A percentile compares a stretch with the other conserved stretches of the same genome.
Evolutionary conservation across 2,329 filamentous ascomycete genomes (phyloP).

Genomic region (Pseudocercospora cruenta): DNA sequence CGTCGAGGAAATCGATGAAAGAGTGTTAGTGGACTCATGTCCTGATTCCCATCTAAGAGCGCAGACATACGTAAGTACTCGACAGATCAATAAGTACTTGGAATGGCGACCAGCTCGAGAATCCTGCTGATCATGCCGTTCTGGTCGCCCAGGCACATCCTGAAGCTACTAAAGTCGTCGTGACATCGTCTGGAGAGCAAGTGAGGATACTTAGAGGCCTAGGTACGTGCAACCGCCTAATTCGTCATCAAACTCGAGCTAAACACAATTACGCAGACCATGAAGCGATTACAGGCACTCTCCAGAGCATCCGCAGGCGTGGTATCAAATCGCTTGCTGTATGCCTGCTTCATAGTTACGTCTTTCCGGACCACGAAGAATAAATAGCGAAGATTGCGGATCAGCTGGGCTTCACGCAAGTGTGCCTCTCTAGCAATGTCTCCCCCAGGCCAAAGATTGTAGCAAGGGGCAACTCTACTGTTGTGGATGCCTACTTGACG

Average conservation of each 20-base stretch:
- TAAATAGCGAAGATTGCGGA: slow-evolving; percentile 72
- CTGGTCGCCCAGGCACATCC: too few species aligned
- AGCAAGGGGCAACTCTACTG: slow-evolving; percentile 72
- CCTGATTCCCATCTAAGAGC: too few species aligned
- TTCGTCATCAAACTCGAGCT: too few species aligned
- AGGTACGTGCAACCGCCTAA: too few species aligned
- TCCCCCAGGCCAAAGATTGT: slow-evolving; percentile 83
- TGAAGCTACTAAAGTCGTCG: too few species aligned
- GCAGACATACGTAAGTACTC: too few species aligned
- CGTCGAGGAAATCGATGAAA: slow-evolving; percentile 82
- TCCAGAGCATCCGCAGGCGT: slow-evolving; percentile 66
- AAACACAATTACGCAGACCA: slow-evolving; percentile 41
- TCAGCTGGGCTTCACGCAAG: slow-evolving; percentile 78
- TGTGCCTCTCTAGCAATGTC: slow-evolving; percentile 75
- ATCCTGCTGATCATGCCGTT: too few species aligned
- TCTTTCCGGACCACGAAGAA: slow-evolving; percentile 81
- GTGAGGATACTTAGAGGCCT: too few species aligned
- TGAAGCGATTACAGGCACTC: slow-evolving; percentile 57
- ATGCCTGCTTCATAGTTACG: slow-evolving; percentile 86
- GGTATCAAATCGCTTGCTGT: slow-evolving; percentile 81
- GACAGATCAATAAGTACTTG: too few species aligned
- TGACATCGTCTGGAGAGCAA: too few species aligned
- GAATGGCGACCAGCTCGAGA: too few species aligned
- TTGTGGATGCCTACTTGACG: slow-evolving; percentile 75
- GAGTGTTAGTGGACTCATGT: slow-evolving; percentile 53